Base-by-base conservation (phyloP, 805 yeast genomes). In the Barnettozyma vustinii region DNA sequence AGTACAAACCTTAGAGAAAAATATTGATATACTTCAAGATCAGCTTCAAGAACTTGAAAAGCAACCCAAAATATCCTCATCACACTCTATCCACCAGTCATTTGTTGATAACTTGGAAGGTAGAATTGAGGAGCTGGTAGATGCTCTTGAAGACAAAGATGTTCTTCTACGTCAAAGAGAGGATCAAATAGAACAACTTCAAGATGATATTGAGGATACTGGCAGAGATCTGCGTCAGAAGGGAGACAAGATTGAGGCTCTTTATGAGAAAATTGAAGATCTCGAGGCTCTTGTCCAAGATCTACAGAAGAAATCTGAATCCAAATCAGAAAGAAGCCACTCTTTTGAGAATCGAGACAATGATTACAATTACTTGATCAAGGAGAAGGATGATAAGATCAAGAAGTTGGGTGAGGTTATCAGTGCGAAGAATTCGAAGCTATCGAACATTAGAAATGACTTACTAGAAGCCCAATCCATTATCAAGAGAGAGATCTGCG, bases 221-320 rank as follows among this genome's bases (percentile, higher is more conserved):
- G 53, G 51, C 1, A 44, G 49, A 27, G 57, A 55, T 10, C 7
- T 60, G 5, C 58, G 57, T n/a, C 50, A 50, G 2, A 54, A 48
- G 44, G 57, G 56, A 12, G 47, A 56, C 15, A 55, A 57, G 13
- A 42, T 64, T 26, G 61, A 61, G 10, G 52, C 50, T 23, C 46
- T 53, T 36, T 48, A 52, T 2, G 56, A 56, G 5, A 48, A 52
- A 32, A 39, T 56, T 18, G 56, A 55, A 36, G 45, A 47, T 2
- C 44, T 58, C 13, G 56, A 55, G 27, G 52, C 51, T 30, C 40
- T 52, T 46, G 18, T 54, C 3, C 47, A 56, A 23, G 57, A 56
- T 12, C n/a, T 46, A 6, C 47, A 53, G 20, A 51, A 52, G 43
- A 42, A 48, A 16, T 50, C 56, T 1, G 37, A 45, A 23, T 51